phyloP scores from a whole-genome alignment of 1,284 basidiomycete genomes.

The Neolentinus lepideus region DNA sequence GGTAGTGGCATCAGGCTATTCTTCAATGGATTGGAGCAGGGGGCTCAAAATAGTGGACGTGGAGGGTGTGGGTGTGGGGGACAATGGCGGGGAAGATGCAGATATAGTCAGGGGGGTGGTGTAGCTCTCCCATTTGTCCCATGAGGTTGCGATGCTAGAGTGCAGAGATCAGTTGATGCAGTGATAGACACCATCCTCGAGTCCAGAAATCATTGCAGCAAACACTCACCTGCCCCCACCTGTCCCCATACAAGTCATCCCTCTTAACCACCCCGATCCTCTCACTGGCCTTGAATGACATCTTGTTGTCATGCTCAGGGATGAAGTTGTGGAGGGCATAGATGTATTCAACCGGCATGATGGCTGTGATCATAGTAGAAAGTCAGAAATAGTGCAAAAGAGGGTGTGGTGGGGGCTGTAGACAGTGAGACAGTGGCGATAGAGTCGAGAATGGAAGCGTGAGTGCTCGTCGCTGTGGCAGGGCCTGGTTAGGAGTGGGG shows the following conservation, averaged over 20 bases:
- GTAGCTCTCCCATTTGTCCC: slow-evolving; percentile 85
- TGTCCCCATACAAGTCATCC: slow-evolving; percentile 92
- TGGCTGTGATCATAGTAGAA: neutral
- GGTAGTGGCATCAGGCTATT: slow-evolving; percentile 30
- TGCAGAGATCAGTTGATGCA: slow-evolving; percentile 5
- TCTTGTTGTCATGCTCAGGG: slow-evolving; percentile 93
- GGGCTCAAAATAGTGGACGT: slow-evolving; percentile 5
- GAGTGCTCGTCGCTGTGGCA: neutral
- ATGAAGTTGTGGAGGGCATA: slow-evolving; percentile 82
- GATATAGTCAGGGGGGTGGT: slow-evolving; percentile 49
- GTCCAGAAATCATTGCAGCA: neutral
- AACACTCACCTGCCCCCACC: slow-evolving; percentile 94
- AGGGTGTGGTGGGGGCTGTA: slow-evolving; percentile 3
- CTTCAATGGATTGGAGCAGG: slow-evolving; percentile 33
- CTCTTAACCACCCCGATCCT: slow-evolving; percentile 86
- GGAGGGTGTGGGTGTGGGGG: slow-evolving; percentile 6
- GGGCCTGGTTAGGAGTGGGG: neutral
- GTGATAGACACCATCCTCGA: neutral
- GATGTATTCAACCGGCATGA: slow-evolving; percentile 45
- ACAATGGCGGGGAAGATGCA: slow-evolving; percentile 14
- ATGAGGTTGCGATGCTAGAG: slow-evolving; percentile 76
- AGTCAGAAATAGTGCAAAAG: neutral
- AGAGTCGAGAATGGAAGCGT: slow-evolving; percentile 6
- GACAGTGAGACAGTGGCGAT: slow-evolving; percentile 2
- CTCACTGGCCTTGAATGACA: slow-evolving; percentile 83